Evolutionary conservation across 2,329 filamentous ascomycete species (phyloP).

Genomic region (Coniochaeta ligniaria): DNA sequence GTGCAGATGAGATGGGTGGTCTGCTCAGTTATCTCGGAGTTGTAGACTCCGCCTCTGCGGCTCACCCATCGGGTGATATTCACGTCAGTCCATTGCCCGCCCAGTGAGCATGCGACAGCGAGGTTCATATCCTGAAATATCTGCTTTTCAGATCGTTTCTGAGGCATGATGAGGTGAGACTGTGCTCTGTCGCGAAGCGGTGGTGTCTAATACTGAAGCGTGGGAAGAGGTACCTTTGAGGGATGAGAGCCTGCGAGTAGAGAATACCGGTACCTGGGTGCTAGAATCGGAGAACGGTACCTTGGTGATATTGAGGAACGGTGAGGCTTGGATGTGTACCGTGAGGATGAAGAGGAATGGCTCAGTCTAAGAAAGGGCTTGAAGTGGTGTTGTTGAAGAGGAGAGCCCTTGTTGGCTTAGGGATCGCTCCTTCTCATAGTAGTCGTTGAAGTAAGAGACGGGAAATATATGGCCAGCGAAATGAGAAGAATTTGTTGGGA

Average conservation of each 20-base stretch:
- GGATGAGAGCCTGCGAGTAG: not conserved
- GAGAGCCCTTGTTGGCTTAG: not conserved
- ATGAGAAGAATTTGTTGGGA: not conserved
- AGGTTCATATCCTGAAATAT: constrained; percentile 26
- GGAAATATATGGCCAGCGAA: not conserved
- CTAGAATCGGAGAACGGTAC: not conserved
- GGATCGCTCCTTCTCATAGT: not conserved
- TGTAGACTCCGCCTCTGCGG: constrained; percentile 53
- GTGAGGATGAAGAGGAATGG: no score
- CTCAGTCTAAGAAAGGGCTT: no score
- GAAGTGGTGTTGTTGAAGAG: not conserved
- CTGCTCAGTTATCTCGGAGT: constrained; percentile 36
- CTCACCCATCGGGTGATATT: constrained; percentile 62
- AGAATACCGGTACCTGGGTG: not conserved
- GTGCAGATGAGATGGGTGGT: constrained; percentile 71
- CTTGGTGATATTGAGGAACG: not conserved
- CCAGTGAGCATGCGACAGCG: constrained; percentile 51
- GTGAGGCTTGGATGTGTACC: no score
- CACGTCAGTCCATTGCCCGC: constrained; percentile 35
- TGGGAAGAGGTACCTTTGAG: not conserved
- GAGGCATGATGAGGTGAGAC: not conserved
- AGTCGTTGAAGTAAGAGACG: not conserved
- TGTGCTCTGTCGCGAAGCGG: not conserved
- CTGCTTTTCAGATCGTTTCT: constrained; percentile 6
- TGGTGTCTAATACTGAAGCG: not conserved